Evolutionary conservation across 495 filamentous ascomycete genomes (phyloP), one percentile per base, ranked within the genome.

Genomic region (Elasticomyces elasticus): DNA sequence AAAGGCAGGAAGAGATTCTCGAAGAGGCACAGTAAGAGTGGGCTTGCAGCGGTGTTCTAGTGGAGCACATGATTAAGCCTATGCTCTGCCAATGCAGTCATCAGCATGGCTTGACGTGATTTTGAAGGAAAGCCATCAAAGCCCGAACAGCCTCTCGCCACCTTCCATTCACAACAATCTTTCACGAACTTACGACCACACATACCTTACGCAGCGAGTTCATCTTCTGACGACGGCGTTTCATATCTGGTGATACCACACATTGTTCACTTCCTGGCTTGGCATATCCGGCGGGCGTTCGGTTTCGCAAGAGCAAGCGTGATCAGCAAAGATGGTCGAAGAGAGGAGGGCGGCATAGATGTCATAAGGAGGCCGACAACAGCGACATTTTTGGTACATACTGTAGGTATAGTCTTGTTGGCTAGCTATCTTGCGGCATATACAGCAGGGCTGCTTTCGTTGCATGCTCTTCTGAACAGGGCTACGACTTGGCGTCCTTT

Each of bases 11-110:
- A 94, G 66, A 76, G 89, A 30, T 96, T 96, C 69, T 91, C 86
- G 67, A 87, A 87, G 65, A 76, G 90, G 55, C 86, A 92, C 69
- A 89, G 85, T 7, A 95, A 94, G 71, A 92, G 85, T 64, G 89
- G 89, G 19, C 75, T 95, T 24, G 86, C 88, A 12, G 83, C 89
- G 31, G 85, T 86, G 27, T 89, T 91, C 62, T 91, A 58, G 42
- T 45, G 24, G 42, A n/a, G n/a, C n/a, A n/a, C n/a, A n/a, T n/a
- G n/a, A n/a, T n/a, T n/a, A n/a, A n/a, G n/a, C n/a, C n/a, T n/a
- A n/a, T n/a, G n/a, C n/a, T n/a, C n/a, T n/a, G n/a, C n/a, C n/a
- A n/a, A n/a, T n/a, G n/a, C n/a, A n/a, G n/a, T n/a, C n/a, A n/a
- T n/a, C n/a, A n/a, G n/a, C n/a, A n/a, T n/a, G n/a, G n/a, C n/a